These are phyloP conservation scores for Tephrocybe sp. DNA, from an alignment of 768 basidiomycete species.

Conservation along the genomic window DNA sequence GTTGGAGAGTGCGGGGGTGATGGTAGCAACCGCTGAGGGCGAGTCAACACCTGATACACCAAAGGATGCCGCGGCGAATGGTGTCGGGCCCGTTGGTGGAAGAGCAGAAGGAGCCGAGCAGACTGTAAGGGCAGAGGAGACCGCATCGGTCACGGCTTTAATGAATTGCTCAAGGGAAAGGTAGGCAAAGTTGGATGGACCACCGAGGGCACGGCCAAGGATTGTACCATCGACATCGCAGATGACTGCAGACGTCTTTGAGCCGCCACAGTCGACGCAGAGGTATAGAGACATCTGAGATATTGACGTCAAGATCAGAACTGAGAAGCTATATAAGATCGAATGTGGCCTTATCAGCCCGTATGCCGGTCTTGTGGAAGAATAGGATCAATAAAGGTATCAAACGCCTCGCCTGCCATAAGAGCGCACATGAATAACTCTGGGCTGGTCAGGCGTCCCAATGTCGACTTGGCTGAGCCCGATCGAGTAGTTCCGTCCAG, in stretches of 20 bases:
- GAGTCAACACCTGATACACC: slow-evolving; percentile 84
- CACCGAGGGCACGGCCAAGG: slow-evolving; percentile 65
- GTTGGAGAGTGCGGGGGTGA: slow-evolving; percentile 52
- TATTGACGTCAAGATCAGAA: neutral
- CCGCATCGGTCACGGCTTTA: slow-evolving; percentile 48
- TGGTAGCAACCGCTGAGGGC: slow-evolving; percentile 53
- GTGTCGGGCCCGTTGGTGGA: slow-evolving; percentile 25
- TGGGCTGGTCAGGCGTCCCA: neutral
- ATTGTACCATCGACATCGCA: slow-evolving; percentile 56
- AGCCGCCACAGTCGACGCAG: slow-evolving; percentile 87
- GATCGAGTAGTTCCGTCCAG: no score
- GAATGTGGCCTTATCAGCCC: neutral
- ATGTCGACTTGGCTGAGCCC: neutral
- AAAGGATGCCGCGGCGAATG: slow-evolving; percentile 77
- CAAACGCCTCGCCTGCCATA: neutral
- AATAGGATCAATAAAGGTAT: slow-evolving; percentile 7
- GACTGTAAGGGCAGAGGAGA: slow-evolving; percentile 53
- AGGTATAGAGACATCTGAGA: slow-evolving; percentile 69
- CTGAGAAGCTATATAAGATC: neutral
- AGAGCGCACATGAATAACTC: neutral
- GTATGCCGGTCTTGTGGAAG: neutral
- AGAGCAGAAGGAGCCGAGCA: slow-evolving; percentile 37
- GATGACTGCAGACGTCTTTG: slow-evolving; percentile 82
- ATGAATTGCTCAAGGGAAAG: slow-evolving; percentile 65
- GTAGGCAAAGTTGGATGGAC: slow-evolving; percentile 87